Conservation (phyloP, 345 rosid genomes). For the Eucalyptus cloeziana region DNA sequence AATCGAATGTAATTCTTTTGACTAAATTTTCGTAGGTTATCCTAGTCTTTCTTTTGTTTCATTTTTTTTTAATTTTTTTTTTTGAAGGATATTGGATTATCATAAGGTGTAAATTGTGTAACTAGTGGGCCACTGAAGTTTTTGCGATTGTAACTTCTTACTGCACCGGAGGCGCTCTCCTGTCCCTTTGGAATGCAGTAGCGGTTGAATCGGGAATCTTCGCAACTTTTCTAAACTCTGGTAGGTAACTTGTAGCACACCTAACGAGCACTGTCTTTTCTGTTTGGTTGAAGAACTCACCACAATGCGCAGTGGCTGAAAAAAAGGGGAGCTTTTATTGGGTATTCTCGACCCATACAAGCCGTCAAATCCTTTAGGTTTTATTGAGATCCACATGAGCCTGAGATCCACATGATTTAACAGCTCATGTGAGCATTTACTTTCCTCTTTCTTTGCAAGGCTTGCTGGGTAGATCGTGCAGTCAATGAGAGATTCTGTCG, state of each 20-base stretch:
- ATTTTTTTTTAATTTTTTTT: background rate
- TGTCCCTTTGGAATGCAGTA: background rate
- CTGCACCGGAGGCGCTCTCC: background rate
- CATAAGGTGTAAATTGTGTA: background rate
- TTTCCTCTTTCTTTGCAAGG: background rate
- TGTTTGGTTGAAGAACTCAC: background rate
- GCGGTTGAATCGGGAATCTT: background rate
- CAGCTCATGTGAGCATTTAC: background rate
- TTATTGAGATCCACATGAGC: background rate
- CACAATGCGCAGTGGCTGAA: background rate
- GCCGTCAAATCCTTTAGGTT: background rate
- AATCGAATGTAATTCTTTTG: background rate
- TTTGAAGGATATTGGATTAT: background rate
- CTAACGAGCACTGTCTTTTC: background rate
- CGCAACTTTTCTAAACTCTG: background rate
- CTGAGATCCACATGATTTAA: background rate
- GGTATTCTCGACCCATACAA: background rate
- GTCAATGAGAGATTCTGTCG: too few species aligned
- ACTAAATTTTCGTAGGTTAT: background rate
- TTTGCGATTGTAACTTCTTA: background rate
- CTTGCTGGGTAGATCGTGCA: too few species aligned
- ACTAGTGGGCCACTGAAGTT: background rate
- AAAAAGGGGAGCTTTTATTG: background rate
- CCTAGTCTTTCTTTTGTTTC: background rate
- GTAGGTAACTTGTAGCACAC: background rate